Conservation (phyloP, 2,329 filamentous ascomycete genomes). For the Celoporthe dispersa region DNA sequence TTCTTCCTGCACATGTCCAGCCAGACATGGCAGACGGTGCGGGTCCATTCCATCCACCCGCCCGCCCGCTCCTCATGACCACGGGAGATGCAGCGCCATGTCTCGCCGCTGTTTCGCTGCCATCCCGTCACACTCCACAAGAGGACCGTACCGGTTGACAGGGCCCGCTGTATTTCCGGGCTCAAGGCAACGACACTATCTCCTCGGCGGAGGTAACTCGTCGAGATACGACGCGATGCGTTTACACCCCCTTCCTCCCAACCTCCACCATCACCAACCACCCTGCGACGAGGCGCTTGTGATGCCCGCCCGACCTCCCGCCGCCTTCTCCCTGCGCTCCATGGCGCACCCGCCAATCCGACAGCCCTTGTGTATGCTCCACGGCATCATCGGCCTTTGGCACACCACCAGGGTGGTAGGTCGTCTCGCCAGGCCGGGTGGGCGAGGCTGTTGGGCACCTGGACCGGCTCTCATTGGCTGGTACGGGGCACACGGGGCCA, state of each 20-base stretch:
- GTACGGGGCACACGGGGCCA: not conserved
- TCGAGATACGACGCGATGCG: slow-evolving; percentile 1
- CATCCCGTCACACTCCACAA: not conserved
- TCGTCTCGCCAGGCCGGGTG: not conserved
- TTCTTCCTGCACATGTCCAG: not conserved
- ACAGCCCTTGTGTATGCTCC: not conserved
- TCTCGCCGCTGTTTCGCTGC: slow-evolving; percentile 5
- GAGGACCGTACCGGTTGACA: not conserved
- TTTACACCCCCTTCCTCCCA: not conserved
- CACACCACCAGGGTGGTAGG: not conserved
- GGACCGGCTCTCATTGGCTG: not conserved
- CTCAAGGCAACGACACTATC: not conserved
- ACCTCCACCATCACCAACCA: not conserved
- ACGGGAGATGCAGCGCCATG: not conserved
- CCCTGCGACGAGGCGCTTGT: not conserved
- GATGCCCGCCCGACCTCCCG: not conserved
- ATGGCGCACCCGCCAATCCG: not conserved
- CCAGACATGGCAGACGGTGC: not conserved
- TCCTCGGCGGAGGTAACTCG: not conserved
- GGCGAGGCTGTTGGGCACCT: not conserved
- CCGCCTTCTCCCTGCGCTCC: not conserved
- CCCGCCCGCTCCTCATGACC: not conserved
- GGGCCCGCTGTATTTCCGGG: not conserved
- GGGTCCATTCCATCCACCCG: not conserved
- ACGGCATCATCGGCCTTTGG: not conserved